These are phyloP conservation scores for Setomelanomma holmii DNA, from an alignment of 2,329 filamentous ascomycete species.

Conservation along the genomic window DNA sequence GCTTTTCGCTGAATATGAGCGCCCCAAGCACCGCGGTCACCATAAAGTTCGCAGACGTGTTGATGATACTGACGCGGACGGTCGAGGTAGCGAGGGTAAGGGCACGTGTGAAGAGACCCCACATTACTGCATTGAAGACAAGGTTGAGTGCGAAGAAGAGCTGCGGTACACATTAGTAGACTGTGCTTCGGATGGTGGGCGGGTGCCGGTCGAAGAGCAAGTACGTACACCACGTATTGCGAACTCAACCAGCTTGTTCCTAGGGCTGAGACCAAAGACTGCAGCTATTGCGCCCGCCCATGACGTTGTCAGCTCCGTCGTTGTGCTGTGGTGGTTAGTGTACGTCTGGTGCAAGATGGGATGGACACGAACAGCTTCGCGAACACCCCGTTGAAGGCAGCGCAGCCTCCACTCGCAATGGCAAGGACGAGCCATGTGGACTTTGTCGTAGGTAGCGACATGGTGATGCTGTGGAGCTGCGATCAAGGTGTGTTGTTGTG, in stretches of 20 bases:
- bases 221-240: conserved; percentile 59
- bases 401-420: conserved; percentile 76
- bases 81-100: conserved; percentile 77
- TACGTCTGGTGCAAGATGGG: conserved; percentile 5
- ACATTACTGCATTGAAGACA: conserved; percentile 81
- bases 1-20: conserved; percentile 72
- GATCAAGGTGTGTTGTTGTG: conserved; percentile 1
- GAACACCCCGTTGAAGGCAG: conserved; percentile 82
- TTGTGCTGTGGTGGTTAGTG: conserved; percentile 57
- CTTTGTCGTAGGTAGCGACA: conserved; percentile 32
- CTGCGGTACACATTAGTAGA: conserved; percentile 50
- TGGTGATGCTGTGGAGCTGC: conserved; percentile 10
- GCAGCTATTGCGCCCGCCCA: conserved; percentile 59
- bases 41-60: conserved; percentile 83
- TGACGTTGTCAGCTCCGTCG: conserved; percentile 64
- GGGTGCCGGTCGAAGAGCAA: not conserved
- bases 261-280: conserved; percentile 54
- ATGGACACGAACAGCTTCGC: conserved; percentile 72
- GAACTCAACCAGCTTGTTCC: conserved; percentile 58
- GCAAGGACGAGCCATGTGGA: conserved; percentile 67
- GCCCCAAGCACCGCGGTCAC: conserved; percentile 75
- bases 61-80: conserved; percentile 81
- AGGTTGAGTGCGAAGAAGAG: conserved; percentile 78
- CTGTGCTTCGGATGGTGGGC: not conserved
- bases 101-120: conserved; percentile 81